Percentiles rank a stretch among this genome's conserved stretches.
phyloP scores from a whole-genome alignment of 805 yeast genomes.

The Ogataea ganodermae region DNA sequence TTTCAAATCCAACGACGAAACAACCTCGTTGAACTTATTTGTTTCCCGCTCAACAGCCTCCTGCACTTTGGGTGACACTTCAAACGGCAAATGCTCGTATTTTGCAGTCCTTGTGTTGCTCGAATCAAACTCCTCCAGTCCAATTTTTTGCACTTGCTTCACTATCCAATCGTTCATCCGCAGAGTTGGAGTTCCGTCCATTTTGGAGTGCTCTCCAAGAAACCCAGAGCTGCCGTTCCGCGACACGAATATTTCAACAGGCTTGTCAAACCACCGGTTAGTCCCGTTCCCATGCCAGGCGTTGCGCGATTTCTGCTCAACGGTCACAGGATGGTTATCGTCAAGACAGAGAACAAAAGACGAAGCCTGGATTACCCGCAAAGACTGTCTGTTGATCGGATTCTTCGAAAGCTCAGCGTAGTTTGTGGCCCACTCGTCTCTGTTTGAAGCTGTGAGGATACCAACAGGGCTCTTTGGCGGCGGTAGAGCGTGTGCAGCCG shows the following conservation, averaged over 20 bases:
- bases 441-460: constrained; percentile 75
- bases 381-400: constrained; percentile 60
- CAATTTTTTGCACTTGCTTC: constrained; percentile 50
- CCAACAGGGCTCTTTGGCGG: constrained; percentile 64
- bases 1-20: constrained; percentile 66
- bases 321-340: constrained; percentile 65
- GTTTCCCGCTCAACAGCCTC: constrained; percentile 57
- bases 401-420: constrained; percentile 59
- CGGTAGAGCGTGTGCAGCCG: constrained; percentile 35
- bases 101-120: not conserved
- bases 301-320: constrained; percentile 79
- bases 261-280: constrained; percentile 91
- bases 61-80: constrained; percentile 53
- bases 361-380: constrained; percentile 71
- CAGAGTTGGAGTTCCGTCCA: constrained; percentile 97
- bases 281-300: constrained; percentile 96
- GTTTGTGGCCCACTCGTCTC: constrained; percentile 75
- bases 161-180: constrained; percentile 78
- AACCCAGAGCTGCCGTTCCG: constrained; percentile 89
- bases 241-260: constrained; percentile 78
- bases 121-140: constrained; percentile 13
- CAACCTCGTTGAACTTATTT: constrained; percentile 53
- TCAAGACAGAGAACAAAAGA: constrained; percentile 85
- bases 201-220: constrained; percentile 93
- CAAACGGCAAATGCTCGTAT: constrained; percentile 42